phyloP scores from a whole-genome alignment of 257 asterid species.

The Petunia axillaris region DNA sequence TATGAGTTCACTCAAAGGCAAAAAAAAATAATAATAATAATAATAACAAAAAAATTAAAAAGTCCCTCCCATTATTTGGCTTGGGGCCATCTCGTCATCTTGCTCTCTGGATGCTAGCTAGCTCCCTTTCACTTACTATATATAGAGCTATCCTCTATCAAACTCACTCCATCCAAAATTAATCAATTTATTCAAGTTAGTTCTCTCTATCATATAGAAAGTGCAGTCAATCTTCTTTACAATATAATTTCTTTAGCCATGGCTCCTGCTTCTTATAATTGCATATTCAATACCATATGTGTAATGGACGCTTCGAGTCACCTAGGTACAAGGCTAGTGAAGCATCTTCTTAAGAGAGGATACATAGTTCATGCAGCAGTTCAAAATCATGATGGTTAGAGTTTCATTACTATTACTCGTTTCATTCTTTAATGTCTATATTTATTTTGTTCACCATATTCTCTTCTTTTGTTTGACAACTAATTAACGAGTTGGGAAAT shows the following conservation, averaged over 20 bases:
- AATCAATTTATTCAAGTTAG: neutral
- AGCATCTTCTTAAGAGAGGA: slow-evolving; percentile 68
- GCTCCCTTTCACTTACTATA: neutral
- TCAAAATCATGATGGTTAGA: slow-evolving; percentile 38
- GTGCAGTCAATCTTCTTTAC: neutral
- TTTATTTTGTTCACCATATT: neutral
- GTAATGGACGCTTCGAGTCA: slow-evolving; percentile 89
- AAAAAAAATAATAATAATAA: neutral
- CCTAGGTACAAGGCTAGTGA: slow-evolving; percentile 72
- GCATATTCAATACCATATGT: slow-evolving; percentile 51
- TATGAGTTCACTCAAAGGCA: neutral
- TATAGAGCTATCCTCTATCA: neutral
- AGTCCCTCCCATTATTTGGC: neutral
- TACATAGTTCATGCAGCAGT: slow-evolving; percentile 92
- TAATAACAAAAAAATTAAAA: neutral
- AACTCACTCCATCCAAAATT: neutral
- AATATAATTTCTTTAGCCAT: neutral
- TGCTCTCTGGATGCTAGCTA: neutral
- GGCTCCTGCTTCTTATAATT: slow-evolving; percentile 28
- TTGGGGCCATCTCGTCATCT: neutral
- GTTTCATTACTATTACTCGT: neutral
- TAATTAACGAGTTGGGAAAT: neutral
- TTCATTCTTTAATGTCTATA: neutral
- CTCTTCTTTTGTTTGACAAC: neutral
- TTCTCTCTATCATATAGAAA: neutral